A percentile compares a stretch with the other conserved stretches of the same genome.
Evolutionary conservation across 306 rosid species (phyloP).

Genomic region (Nissolia schottii): DNA sequence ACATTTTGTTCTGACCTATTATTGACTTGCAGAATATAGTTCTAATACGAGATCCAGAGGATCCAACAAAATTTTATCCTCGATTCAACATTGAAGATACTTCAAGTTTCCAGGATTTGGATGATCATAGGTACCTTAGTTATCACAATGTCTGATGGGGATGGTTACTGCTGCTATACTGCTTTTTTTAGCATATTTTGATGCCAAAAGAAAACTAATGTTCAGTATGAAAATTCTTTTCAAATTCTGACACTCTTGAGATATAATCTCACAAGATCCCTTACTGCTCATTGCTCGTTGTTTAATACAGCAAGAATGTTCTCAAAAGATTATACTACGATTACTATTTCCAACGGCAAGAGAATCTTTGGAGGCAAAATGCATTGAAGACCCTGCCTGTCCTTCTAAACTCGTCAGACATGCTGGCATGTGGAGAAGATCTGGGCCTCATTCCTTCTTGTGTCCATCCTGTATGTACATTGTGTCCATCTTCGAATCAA

Average conservation of each 20-base stretch:
- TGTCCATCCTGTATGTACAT: slow-evolving; percentile 83
- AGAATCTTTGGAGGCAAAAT: slow-evolving; percentile 86
- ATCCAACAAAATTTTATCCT: slow-evolving; percentile 78
- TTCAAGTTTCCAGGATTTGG: slow-evolving; percentile 77
- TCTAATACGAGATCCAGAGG: slow-evolving; percentile 79
- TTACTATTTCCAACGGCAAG: slow-evolving; percentile 96
- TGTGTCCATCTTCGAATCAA: not conserved
- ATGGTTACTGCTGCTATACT: slow-evolving; percentile 1
- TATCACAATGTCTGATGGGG: not conserved
- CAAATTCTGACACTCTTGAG: slow-evolving; percentile 9
- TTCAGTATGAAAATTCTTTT: slow-evolving; percentile 9
- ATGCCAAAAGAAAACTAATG: not conserved
- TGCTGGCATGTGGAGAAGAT: slow-evolving; percentile 98
- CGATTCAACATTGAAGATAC: slow-evolving; percentile 96
- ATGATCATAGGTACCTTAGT: slow-evolving; percentile 65
- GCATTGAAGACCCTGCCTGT: slow-evolving; percentile 93
- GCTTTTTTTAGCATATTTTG: not conserved
- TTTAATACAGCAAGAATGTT: slow-evolving; percentile 65
- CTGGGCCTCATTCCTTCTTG: slow-evolving; percentile 94
- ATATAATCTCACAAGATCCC: slow-evolving; percentile 19
- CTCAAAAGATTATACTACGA: slow-evolving; percentile 79
- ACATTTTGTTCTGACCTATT: slow-evolving; percentile 21
- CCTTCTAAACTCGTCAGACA: slow-evolving; percentile 81
- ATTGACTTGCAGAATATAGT: slow-evolving; percentile 72
- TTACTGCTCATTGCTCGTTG: slow-evolving; percentile 12